Evolutionary conservation across 345 rosid species (phyloP), one percentile per base, ranked within the genome.

Genomic region (Heritiera littoralis): DNA sequence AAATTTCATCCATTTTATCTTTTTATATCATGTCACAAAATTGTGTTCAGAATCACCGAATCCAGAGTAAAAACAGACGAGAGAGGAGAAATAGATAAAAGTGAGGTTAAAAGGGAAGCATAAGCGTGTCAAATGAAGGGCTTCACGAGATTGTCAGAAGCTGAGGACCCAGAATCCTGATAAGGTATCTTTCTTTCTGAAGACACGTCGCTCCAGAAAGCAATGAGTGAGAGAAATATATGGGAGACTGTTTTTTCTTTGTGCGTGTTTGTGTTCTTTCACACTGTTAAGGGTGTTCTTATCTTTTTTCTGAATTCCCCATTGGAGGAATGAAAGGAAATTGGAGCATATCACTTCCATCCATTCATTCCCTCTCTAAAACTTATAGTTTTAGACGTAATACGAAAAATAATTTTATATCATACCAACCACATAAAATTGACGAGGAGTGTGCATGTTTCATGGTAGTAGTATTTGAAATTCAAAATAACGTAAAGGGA

Each of bases 151-250:
- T 38, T 79, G 88, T 81, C 86, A 77, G 82, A 83, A 67, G 23
- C 70, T 56, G 78, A 82, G 68, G 78, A 69, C 61, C 38, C 71
- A 43, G 38, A 35, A 35, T 35, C 38, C 38, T 35, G 38, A 35
- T 1, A 41, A 74, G 84, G 80, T 81, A 69, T 77, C 82, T 84
- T 81, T 77, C 81, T 55, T 77, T 78, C 74, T 76, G 11, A 83
- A 80, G 84, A 83, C 87, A 78, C 82, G 80, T 83, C 78, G 82
- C 80, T 80, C 81, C 81, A 80, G 65, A 78, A 80, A 77, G 80
- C 11, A 64, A 14, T n/a, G 14, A 1, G 28, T 17, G 72, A 79
- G 67, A 77, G 67, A 38, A 20, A 28, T 13, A 67, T 20, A 28
- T 3, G 65, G 60, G 79, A 75, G 23, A 45, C 13, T 13, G 23